Percentiles rank a stretch among this genome's conserved stretches.
Evolutionary conservation across 257 asterid genomes (phyloP).

Genomic region (Solanum virginianum): DNA sequence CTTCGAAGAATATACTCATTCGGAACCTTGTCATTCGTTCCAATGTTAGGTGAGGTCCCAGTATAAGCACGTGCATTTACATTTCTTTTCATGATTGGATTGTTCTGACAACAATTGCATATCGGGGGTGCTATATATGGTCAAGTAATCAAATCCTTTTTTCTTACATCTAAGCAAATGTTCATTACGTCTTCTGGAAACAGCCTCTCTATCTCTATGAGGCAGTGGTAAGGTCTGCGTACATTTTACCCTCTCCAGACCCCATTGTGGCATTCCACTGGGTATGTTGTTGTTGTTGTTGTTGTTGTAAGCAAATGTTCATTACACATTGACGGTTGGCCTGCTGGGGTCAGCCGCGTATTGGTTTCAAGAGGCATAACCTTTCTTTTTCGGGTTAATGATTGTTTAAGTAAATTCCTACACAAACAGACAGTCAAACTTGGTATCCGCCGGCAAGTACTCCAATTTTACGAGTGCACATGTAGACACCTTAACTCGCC

Average conservation of each 20-base stretch:
- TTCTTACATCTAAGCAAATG: not conserved
- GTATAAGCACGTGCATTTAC: not conserved
- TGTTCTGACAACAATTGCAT: not conserved
- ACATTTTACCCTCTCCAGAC: not conserved
- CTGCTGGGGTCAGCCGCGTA: not conserved
- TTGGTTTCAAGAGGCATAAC: not conserved
- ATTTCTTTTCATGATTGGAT: not conserved
- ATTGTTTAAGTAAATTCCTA: not conserved
- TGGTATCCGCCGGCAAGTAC: not conserved
- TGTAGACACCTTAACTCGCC: not conserved
- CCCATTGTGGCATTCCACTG: no score
- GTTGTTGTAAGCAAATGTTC: not conserved
- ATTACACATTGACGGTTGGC: not conserved
- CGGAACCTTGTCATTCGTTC: slow-evolving; percentile 12
- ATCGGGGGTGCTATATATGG: not conserved
- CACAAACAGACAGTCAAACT: not conserved
- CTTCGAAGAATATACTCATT: slow-evolving; percentile 15
- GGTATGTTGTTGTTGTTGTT: no score
- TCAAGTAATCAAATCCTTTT: not conserved
- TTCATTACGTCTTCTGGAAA: not conserved
- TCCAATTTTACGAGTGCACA: not conserved
- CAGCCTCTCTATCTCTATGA: not conserved
- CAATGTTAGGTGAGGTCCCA: slow-evolving; percentile 9
- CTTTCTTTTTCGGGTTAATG: not conserved
- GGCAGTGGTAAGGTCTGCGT: not conserved